Conservation (phyloP, 2,329 filamentous ascomycete species). For the Calonectria multiphialidica region DNA sequence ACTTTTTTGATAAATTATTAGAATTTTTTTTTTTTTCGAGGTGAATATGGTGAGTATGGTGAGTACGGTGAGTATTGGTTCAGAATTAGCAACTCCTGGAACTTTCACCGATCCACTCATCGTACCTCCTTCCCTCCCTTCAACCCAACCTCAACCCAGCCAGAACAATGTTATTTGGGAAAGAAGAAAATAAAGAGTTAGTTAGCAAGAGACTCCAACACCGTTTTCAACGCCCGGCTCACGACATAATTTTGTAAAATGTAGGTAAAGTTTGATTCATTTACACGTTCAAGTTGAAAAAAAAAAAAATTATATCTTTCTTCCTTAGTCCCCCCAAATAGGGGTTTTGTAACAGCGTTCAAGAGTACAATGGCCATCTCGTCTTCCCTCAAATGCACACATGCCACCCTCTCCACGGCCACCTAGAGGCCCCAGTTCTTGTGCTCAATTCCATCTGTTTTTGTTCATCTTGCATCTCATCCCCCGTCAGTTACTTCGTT, state of each 20-base stretch:
- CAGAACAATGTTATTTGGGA: background rate
- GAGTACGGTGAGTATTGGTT: no score
- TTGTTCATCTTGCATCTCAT: constrained; percentile 19
- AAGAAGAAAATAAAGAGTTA: background rate
- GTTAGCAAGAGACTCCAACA: background rate
- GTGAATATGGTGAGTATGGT: no score
- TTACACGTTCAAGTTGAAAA: background rate
- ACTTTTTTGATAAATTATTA: no score
- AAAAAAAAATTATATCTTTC: constrained; percentile 17
- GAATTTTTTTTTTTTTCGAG: no score
- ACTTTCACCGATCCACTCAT: no score
- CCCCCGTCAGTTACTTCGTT: constrained; percentile 22
- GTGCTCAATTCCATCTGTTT: constrained; percentile 15
- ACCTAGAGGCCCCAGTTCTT: constrained; percentile 11
- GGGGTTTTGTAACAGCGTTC: constrained; percentile 9
- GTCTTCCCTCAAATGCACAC: constrained; percentile 20
- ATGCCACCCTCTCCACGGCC: constrained; percentile 11
- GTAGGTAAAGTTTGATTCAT: background rate
- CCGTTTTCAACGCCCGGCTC: background rate
- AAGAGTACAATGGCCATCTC: constrained; percentile 20
- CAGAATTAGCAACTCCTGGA: no score
- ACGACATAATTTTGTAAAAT: background rate
- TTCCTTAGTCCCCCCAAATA: constrained; percentile 5
- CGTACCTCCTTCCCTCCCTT: background rate
- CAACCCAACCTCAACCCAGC: background rate